phyloP scores from a whole-genome alignment of 371 early-diverging fungal genomes.

The Mucor ambiguus region DNA sequence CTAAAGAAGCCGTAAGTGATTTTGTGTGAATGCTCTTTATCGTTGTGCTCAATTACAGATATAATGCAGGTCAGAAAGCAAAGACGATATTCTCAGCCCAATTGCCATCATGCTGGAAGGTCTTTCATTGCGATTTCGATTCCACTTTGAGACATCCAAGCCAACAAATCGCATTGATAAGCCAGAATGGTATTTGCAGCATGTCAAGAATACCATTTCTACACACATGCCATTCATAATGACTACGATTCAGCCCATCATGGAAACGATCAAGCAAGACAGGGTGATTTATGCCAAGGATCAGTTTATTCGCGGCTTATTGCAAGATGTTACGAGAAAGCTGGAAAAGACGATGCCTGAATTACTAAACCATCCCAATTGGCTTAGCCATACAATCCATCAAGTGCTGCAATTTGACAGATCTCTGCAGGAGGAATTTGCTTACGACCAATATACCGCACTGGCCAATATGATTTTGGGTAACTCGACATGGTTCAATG shows the following conservation, averaged over 20 bases:
- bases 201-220: slow-evolving; percentile 63
- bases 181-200: slow-evolving; percentile 62
- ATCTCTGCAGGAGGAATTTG: slow-evolving; percentile 67
- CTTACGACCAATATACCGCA: slow-evolving; percentile 52
- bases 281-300: slow-evolving; percentile 51
- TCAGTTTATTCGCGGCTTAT: slow-evolving; percentile 67
- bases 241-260: slow-evolving; percentile 43
- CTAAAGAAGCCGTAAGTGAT: slow-evolving; percentile 47
- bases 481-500: slow-evolving; percentile 59
- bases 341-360: slow-evolving; percentile 59
- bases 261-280: slow-evolving; percentile 5
- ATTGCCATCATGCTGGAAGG: slow-evolving; percentile 66
- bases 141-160: slow-evolving; percentile 77
- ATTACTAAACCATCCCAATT: slow-evolving; percentile 57
- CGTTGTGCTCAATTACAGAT: background rate
- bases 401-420: slow-evolving; percentile 79
- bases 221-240: slow-evolving; percentile 41
- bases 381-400: slow-evolving; percentile 74
- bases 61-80: background rate
- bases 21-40: background rate
- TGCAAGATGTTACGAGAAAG: slow-evolving; percentile 66
- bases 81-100: slow-evolving; percentile 36
- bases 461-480: slow-evolving; percentile 58
- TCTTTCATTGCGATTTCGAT: slow-evolving; percentile 71
- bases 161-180: slow-evolving; percentile 85